Conservation (phyloP, 2,329 filamentous ascomycete genomes). For the Emergomyces africanus region DNA sequence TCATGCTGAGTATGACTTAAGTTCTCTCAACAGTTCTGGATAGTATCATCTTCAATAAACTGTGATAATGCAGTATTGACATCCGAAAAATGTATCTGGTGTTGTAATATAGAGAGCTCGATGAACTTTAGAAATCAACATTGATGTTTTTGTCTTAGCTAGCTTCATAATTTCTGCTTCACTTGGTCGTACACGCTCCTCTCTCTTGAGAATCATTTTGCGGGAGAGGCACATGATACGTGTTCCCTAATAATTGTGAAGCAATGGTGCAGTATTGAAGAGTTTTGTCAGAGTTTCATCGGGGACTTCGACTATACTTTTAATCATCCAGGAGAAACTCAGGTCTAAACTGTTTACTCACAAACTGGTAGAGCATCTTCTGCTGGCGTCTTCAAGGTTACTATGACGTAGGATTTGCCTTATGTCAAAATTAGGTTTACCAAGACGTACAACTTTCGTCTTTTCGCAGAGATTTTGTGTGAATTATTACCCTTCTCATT, state of each 20-base stretch:
- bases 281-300: conserved; percentile 10
- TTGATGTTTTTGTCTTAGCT: conserved; percentile 3
- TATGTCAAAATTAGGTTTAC: conserved; percentile 5
- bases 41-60: conserved; percentile 7
- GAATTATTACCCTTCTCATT: conserved; percentile 3
- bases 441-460: conserved; percentile 6
- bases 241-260: conserved; percentile 9
- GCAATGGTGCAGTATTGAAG: conserved; percentile 9
- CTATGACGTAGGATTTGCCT: conserved; percentile 4
- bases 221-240: conserved; percentile 11
- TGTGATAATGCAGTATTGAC: conserved; percentile 9
- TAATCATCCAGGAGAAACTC: conserved; percentile 9
- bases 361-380: conserved; percentile 5
- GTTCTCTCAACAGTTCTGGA: conserved; percentile 10
- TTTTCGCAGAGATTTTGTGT: conserved; percentile 5
- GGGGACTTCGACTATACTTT: conserved; percentile 7
- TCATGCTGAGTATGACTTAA: conserved; percentile 7
- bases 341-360: conserved; percentile 3
- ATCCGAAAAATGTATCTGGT: conserved; percentile 7
- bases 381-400: conserved; percentile 1
- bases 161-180: conserved; percentile 10
- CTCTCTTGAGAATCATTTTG: conserved; percentile 10
- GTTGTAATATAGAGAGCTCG: conserved; percentile 8
- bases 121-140: conserved; percentile 8
- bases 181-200: conserved; percentile 7